These are phyloP conservation scores for Boechera retrofracta DNA, from an alignment of 345 rosid species.

Conservation along the genomic window DNA sequence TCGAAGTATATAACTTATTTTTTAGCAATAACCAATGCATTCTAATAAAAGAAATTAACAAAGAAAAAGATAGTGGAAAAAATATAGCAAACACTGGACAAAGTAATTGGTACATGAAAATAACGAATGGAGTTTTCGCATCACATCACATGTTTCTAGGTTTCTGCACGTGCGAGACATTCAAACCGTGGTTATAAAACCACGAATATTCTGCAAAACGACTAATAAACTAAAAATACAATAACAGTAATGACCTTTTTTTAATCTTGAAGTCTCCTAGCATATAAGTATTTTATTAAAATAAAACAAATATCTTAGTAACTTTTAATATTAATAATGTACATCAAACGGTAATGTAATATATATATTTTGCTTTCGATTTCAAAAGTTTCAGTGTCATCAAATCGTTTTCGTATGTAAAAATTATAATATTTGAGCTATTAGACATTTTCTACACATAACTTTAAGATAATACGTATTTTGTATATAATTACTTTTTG, in stretches of 20 bases:
- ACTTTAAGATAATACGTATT: background rate
- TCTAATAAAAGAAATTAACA: no score
- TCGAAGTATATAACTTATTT: background rate
- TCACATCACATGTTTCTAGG: constrained; percentile 2
- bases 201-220: constrained; percentile 30
- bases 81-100: no score
- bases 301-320: background rate
- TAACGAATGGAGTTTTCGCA: background rate
- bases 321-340: constrained; percentile 21
- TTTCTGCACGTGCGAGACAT: constrained; percentile 25
- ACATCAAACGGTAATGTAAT: background rate
- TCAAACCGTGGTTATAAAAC: constrained; percentile 23
- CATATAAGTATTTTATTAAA: background rate
- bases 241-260: background rate
- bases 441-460: constrained; percentile 29
- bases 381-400: constrained; percentile 33
- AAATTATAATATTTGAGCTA: constrained; percentile 7
- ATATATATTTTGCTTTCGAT: constrained; percentile 29
- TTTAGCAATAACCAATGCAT: no score
- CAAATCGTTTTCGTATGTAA: background rate
- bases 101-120: background rate
- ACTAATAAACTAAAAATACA: constrained; percentile 1
- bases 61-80: no score
- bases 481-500: background rate
- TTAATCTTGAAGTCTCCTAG: constrained; percentile 19